Evolutionary conservation across 176 grass and related monocot species (phyloP), one percentile per base, ranked within the genome.

Genomic region (Puya raimondii): DNA sequence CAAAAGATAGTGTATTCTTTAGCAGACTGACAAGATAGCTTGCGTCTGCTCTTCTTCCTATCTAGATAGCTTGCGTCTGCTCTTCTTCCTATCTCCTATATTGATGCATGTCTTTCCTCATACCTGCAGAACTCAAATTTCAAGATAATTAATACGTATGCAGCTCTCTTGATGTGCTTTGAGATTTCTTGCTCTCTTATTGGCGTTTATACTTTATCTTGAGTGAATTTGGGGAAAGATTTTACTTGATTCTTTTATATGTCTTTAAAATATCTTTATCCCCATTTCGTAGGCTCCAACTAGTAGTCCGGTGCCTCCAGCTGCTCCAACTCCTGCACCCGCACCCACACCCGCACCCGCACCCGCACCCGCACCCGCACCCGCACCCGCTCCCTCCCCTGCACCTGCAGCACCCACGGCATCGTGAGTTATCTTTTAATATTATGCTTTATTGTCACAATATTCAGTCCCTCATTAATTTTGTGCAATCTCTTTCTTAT

Each of bases 401-500:
- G 73, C 84, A 70, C 84, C 84, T 53, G 67, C 73, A 65, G 70
- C 76, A 71, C 15, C 81, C 65, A 72, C 80, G 70, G 73, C 81
- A 78, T 63, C 56, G 91, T 96, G 64, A 96, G 87, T 75, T 76
- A 53, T 68, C 27, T 16, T 17, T 12, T 1, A 9, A n/a, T 9
- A 11, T 66, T 48, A n/a, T 17, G 16, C 5, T 17, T 59, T 59
- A 59, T 59, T 42, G 20, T 59, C 54, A 59, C 15, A 42, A 42
- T 42, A 42, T n/a, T 59, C 10, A 18, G 54, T 59, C n/a, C 54
- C 16, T 9, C 20, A 33, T 67, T 48, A n/a, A 48, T 47, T 47
- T 42, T 42, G 33, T 7, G 26, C 17, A 4, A 2, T 59, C 16
- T 59, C 16, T 18, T 59, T 15, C 20, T 59, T 59, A 59, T 59